phyloP scores from a whole-genome alignment of 805 yeast species.

The Komagataella kurtzmanii region DNA sequence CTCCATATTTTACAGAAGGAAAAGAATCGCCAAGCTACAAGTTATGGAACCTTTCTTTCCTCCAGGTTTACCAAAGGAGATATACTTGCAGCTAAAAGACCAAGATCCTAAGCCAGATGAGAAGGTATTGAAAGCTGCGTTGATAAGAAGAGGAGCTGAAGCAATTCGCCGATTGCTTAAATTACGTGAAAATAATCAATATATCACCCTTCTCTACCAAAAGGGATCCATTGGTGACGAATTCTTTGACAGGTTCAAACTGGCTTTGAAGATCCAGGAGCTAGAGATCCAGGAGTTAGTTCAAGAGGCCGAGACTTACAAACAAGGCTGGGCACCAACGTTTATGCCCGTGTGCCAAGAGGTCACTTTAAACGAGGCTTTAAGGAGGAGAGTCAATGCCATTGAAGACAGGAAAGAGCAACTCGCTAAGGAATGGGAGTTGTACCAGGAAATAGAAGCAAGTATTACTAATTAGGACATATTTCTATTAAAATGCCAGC shows the following conservation, averaged over 20 bases:
- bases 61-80: conserved; percentile 48
- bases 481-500: neutral
- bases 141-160: conserved; percentile 70
- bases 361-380: conserved; percentile 83
- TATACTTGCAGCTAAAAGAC: conserved; percentile 46
- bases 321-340: conserved; percentile 69
- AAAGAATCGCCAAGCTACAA: conserved; percentile 32
- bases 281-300: conserved; percentile 69
- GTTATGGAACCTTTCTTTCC: conserved; percentile 63
- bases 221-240: conserved; percentile 89
- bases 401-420: conserved; percentile 28
- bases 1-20: conserved; percentile 52
- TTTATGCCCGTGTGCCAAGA: conserved; percentile 77
- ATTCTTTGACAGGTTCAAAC: conserved; percentile 62
- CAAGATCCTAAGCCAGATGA: conserved; percentile 57
- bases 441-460: conserved; percentile 1
- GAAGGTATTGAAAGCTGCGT: conserved; percentile 58
- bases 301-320: conserved; percentile 56
- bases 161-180: conserved; percentile 74
- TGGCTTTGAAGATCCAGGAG: conserved; percentile 69
- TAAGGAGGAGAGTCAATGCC: conserved; percentile 55
- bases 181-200: conserved; percentile 65
- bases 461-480: neutral
- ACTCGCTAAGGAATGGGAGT: conserved; percentile 19
- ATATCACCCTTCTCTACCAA: conserved; percentile 61